Evolutionary conservation across 1,284 basidiomycete genomes (phyloP).

Genomic region (Paramarasmius palmivorus): DNA sequence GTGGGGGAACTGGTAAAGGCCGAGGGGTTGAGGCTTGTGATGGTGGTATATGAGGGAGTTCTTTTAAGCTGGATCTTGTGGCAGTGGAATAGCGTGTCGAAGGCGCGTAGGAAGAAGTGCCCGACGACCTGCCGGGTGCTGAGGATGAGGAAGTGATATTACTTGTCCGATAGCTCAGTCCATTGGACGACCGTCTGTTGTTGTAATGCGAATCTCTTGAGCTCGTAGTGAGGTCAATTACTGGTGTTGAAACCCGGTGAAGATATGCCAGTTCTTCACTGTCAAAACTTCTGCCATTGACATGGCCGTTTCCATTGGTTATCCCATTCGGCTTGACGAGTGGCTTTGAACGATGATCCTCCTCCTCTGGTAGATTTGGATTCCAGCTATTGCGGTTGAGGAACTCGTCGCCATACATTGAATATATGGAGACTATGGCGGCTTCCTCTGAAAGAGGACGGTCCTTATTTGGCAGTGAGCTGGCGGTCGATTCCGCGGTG

Average conservation of each 20-base stretch:
- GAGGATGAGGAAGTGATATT: slow-evolving; percentile 5
- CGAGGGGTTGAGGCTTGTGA: slow-evolving; percentile 7
- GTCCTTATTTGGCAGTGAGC: slow-evolving; percentile 14
- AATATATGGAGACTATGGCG: slow-evolving; percentile 77
- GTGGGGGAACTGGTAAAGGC: slow-evolving; percentile 10
- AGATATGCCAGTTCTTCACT: slow-evolving; percentile 13
- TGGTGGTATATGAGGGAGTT: slow-evolving; percentile 13
- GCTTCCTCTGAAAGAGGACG: slow-evolving; percentile 46
- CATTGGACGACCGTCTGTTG: slow-evolving; percentile 12
- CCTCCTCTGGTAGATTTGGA: slow-evolving; percentile 40
- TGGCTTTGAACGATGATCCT: slow-evolving; percentile 26
- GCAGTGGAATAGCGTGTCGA: slow-evolving; percentile 5
- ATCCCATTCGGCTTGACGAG: slow-evolving; percentile 13
- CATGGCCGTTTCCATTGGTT: slow-evolving; percentile 2
- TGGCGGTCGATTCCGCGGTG: slow-evolving; percentile 6
- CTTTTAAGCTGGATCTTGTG: slow-evolving; percentile 10
- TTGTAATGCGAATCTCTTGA: slow-evolving; percentile 6
- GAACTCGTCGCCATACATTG: slow-evolving; percentile 67
- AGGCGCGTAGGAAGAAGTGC: slow-evolving; percentile 4
- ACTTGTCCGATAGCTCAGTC: slow-evolving; percentile 8
- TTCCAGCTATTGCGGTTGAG: slow-evolving; percentile 37
- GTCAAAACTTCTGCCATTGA: not conserved
- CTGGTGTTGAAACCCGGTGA: slow-evolving; percentile 3
- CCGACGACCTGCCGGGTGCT: not conserved
- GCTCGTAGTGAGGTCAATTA: slow-evolving; percentile 13